Base-by-base conservation (phyloP, 2,329 filamentous ascomycete genomes). In the Pseudogymnoascus sp. region DNA sequence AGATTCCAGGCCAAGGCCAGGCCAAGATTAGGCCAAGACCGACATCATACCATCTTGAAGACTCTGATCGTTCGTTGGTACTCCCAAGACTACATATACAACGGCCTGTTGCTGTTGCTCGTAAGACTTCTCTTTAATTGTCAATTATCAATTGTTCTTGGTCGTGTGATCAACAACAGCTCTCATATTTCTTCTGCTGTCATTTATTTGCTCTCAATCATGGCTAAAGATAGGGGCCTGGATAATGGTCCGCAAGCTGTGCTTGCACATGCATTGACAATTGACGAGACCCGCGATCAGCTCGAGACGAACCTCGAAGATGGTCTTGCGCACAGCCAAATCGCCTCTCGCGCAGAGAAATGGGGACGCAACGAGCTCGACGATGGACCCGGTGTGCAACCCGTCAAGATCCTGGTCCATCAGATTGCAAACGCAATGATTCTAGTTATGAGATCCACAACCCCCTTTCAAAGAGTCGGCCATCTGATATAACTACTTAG, bases 381-480 rank as follows among this genome's bases (percentile, higher is more conserved):
- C 59, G 81, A 85, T 54, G 79, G 76, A 5, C 76, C 80, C 60
- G 81, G 82, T 7, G 85, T 89, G 21, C 81, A 82, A 61, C 79
- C 83, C 29, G 66, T 80, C 61, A 86, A 86, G 69, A 88, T 89
- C 63, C 74, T 89, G 21, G 75, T 88, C 58, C 78, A 81, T 33
- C 86, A 89, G 69, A 76, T 89, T 60, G 84, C 84, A 63, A 89
- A 89, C 72, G 85, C 85, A 11, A 83, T 89, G 82, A 88, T 83
- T 66, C 71, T 89, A 72, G 86, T 86, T 71, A 69, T 47, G 61
- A 60, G 59, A 57, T 44, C 58, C 57, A 60, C 24, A 33, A 15
- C n/a, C 33, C 35, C 10, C 11, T 24, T 24, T 17, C 5, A 5
- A 13, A 24, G 39, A 60, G 37, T 60, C 63, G 26, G 39, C 40